Conservation (phyloP, 164 flowering plant species). For the Santalum album region DNA sequence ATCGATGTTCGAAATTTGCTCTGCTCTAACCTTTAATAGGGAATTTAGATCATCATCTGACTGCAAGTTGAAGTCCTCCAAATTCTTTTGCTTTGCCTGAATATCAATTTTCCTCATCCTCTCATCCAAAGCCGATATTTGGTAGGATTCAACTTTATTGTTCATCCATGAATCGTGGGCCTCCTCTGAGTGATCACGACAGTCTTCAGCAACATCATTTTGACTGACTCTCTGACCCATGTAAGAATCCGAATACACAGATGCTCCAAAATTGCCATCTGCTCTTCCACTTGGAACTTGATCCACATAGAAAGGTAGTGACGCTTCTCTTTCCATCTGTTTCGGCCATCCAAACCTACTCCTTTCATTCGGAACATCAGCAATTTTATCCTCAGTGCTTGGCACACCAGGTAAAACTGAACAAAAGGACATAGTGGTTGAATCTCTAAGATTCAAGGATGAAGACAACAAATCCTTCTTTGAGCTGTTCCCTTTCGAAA, state of each 20-base stretch:
- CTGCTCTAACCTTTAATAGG: conserved; percentile 48
- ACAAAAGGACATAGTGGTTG: conserved; percentile 38
- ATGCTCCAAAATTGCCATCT: conserved; percentile 23
- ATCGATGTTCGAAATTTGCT: neutral
- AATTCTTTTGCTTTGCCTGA: conserved; percentile 32
- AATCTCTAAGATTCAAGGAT: conserved; percentile 38
- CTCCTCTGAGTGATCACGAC: conserved; percentile 38
- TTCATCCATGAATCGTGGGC: conserved; percentile 20
- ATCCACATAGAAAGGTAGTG: conserved; percentile 27
- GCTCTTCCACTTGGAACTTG: conserved; percentile 39
- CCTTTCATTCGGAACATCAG: conserved; percentile 27
- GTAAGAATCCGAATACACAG: conserved; percentile 23
- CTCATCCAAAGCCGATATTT: conserved; percentile 22
- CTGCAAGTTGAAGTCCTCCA: conserved; percentile 21
- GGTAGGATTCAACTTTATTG: conserved; percentile 22
- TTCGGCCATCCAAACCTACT: conserved; percentile 49
- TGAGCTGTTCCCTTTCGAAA: conserved; percentile 66
- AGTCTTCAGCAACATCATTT: conserved; percentile 21
- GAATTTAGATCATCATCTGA: conserved; percentile 59
- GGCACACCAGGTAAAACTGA: conserved; percentile 25
- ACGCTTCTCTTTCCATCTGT: conserved; percentile 36
- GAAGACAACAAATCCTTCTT: conserved; percentile 46
- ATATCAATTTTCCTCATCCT: conserved; percentile 27
- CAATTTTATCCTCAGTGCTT: conserved; percentile 24
- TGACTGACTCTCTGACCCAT: conserved; percentile 25